These are phyloP conservation scores for Trichophaea hybrida DNA, from an alignment of 2,329 filamentous ascomycete genomes.

Conservation along the genomic window DNA sequence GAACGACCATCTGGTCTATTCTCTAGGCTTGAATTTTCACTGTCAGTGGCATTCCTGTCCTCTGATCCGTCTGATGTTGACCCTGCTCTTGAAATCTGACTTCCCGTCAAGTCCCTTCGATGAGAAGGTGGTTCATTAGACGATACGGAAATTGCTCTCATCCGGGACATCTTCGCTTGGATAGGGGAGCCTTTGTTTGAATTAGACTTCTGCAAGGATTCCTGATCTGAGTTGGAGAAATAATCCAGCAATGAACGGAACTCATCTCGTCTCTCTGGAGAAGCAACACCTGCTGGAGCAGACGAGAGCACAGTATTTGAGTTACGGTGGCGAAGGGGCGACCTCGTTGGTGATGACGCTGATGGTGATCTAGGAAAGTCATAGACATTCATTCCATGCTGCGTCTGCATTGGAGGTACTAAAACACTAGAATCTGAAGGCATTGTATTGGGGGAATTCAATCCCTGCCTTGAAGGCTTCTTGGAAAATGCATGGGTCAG, in stretches of 20 bases:
- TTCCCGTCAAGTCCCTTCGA: background rate
- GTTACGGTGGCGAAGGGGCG: background rate
- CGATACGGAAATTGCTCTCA: background rate
- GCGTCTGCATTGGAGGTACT: background rate
- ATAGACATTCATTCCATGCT: background rate
- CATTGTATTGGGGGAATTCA: background rate
- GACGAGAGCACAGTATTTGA: background rate
- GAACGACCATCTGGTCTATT: background rate
- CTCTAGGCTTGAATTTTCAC: background rate
- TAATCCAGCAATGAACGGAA: background rate
- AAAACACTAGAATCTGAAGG: background rate
- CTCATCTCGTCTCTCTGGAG: background rate
- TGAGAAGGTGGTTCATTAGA: background rate
- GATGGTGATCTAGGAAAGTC: conserved; percentile 5
- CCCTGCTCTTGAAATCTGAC: background rate
- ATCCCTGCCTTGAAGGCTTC: background rate
- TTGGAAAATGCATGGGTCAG: conserved; percentile 19
- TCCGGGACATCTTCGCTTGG: background rate
- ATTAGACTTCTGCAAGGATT: background rate
- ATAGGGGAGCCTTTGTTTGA: background rate
- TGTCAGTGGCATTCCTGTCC: background rate
- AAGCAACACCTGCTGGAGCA: background rate
- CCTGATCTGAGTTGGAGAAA: background rate
- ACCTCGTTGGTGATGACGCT: background rate
- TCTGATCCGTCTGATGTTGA: background rate